A percentile compares a stretch with the other conserved stretches of the same genome.
Conservation (phyloP, 1,139 yeast species). For the Meyerozyma guilliermondii region DNA sequence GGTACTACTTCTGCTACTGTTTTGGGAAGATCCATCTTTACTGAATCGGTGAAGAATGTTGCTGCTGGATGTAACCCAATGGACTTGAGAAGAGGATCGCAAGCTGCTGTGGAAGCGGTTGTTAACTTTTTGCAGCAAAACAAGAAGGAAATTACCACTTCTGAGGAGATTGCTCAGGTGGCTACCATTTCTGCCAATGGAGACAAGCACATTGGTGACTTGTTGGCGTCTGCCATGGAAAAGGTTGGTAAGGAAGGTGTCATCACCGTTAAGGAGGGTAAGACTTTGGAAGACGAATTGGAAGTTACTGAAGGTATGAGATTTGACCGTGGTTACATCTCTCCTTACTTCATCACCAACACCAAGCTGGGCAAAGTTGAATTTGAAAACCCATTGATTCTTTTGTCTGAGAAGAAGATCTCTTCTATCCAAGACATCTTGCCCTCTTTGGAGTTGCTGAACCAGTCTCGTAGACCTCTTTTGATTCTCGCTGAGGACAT, state of each 20-base stretch:
- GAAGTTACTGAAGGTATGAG: conserved; percentile 99
- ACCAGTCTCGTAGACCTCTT: conserved; percentile 92
- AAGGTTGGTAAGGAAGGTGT: conserved; percentile 99
- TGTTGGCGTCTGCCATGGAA: conserved; percentile 97
- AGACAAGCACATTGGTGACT: conserved; percentile 87
- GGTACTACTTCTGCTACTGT: conserved; percentile 99
- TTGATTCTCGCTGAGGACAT: conserved; percentile 94
- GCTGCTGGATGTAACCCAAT: conserved; percentile 99
- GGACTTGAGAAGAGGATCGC: conserved; percentile 98
- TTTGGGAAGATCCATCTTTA: conserved; percentile 93
- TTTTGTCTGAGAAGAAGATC: conserved; percentile 92
- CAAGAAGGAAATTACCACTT: conserved; percentile 95
- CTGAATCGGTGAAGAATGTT: conserved; percentile 95
- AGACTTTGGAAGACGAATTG: conserved; percentile 92
- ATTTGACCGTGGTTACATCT: conserved; percentile 97
- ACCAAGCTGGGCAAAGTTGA: conserved; percentile 96
- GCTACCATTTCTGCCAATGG: conserved; percentile 99
- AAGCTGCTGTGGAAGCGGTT: conserved; percentile 97
- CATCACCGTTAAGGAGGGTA: conserved; percentile 94
- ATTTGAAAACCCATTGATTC: conserved; percentile 88
- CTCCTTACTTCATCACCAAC: conserved; percentile 97
- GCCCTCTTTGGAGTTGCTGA: conserved; percentile 92
- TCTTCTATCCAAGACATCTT: conserved; percentile 88
- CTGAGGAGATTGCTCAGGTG: conserved; percentile 97
- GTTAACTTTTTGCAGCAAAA: conserved; percentile 82